phyloP scores from a whole-genome alignment of 495 filamentous ascomycete species.

The Xylaria longipes region DNA sequence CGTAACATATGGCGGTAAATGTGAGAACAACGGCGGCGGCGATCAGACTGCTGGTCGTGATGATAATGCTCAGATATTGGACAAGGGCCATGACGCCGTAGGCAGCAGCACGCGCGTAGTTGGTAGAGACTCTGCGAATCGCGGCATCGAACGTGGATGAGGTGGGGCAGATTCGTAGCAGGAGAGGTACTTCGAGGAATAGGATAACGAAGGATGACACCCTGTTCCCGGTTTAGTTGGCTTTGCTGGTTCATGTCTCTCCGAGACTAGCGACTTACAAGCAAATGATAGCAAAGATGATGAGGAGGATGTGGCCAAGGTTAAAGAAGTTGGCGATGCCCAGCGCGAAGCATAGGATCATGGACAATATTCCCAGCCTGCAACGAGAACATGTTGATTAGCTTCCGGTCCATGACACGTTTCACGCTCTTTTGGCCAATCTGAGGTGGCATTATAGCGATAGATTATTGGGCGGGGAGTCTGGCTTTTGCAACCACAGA shows the following conservation, averaged over 20 bases:
- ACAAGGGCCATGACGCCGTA: constrained; percentile 81
- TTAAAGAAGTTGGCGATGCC: constrained; percentile 86
- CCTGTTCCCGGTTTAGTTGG: constrained; percentile 53
- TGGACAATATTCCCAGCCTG: constrained; percentile 93
- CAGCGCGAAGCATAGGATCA: constrained; percentile 93
- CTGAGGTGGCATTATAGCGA: not conserved
- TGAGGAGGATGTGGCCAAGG: constrained; percentile 64
- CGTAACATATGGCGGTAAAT: constrained; percentile 81
- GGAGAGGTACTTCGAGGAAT: constrained; percentile 96
- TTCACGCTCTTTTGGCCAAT: not conserved
- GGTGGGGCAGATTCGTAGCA: constrained; percentile 97
- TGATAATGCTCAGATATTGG: constrained; percentile 79
- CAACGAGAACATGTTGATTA: constrained; percentile 9
- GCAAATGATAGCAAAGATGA: constrained; percentile 82
- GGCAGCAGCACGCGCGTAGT: constrained; percentile 95
- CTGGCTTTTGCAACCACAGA: not conserved
- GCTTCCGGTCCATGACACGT: not conserved
- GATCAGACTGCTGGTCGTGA: constrained; percentile 72
- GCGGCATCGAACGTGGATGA: constrained; percentile 86
- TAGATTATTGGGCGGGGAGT: not conserved
- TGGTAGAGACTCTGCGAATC: constrained; percentile 90
- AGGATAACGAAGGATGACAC: constrained; percentile 83
- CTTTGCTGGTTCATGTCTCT: not conserved
- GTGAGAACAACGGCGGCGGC: constrained; percentile 84
- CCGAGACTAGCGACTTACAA: constrained; percentile 64